Evolutionary conservation across 2,329 filamentous ascomycete genomes (phyloP), one percentile per base, ranked within the genome.

Genomic region (Exophiala xenobiotica): DNA sequence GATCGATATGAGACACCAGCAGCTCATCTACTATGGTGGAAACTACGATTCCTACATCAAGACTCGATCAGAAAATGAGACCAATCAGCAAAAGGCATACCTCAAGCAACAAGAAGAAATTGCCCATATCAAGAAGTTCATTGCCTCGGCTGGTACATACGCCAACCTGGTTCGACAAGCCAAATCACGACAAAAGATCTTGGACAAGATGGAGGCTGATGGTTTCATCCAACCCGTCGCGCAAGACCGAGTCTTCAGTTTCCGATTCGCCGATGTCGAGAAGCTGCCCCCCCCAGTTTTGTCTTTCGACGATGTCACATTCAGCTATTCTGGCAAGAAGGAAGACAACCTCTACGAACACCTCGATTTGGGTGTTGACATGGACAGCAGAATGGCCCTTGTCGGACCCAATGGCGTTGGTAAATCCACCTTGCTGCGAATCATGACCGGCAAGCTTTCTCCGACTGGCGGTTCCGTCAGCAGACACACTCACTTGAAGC

Each of bases 131-230:
- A 97, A 99, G 81, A 96, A 97, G 78, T 99, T 99, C 81, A 99
- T 99, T 71, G 93, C 95, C 68, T 96, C 92, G 57, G 93, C 93
- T 51, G 93, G 95, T 91, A 99, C 93, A 56, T 99, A 99, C 69
- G 93, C 95, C 82, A 99, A 99, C 79, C 81, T 99, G 79, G 93
- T 99, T 69, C 83, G 89, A 72, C 93, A 99, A 77, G 95, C 95
- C 74, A 99, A 99, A 81, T 97, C 93, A 37, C 86, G 93, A 61
- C 93, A 99, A 76, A 99, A 99, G 89, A 97, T 97, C 73, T 81
- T 97, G 62, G 93, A 99, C 82, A 99, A 99, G 86, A 99, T 99
- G 93, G 92, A 97, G 81, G 93, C 95, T 64, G 93, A 99, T 67
- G 93, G 93, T 63, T 93, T 97, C 74, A 97, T 99, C 69, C 87